Evolutionary conservation across 768 basidiomycete species (phyloP).

Genomic region (Jaapia argillacea): DNA sequence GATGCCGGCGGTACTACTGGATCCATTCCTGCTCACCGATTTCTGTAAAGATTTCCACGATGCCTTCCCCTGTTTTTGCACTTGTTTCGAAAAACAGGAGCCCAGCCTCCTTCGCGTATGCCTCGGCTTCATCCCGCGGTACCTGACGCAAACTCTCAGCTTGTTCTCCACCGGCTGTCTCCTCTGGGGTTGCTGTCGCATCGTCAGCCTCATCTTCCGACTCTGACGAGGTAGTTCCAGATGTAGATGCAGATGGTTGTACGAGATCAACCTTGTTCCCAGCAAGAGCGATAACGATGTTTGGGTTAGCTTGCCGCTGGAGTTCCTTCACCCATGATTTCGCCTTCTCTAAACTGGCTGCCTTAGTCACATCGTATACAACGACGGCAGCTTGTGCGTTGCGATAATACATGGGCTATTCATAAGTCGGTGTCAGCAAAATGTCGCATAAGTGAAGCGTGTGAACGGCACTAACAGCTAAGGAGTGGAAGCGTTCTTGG

Average conservation of each 20-base stretch:
- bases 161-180: constrained; percentile 38
- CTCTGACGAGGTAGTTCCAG: constrained; percentile 43
- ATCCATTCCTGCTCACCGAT: constrained; percentile 69
- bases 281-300: constrained; percentile 96
- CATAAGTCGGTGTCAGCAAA: constrained; percentile 5
- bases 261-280: constrained; percentile 97
- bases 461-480: constrained; percentile 53
- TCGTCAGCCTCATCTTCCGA: constrained; percentile 88
- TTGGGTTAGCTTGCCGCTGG: constrained; percentile 96
- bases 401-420: constrained; percentile 95
- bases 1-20: constrained; percentile 1
- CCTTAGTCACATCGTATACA: constrained; percentile 96
- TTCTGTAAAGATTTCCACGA: constrained; percentile 96
- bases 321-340: constrained; percentile 99
- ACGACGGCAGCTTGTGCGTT: constrained; percentile 98
- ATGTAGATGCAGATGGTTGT: constrained; percentile 40
- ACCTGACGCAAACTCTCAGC: constrained; percentile 81
- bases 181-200: constrained; percentile 79
- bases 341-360: constrained; percentile 92
- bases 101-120: constrained; percentile 92
- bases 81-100: constrained; percentile 95
- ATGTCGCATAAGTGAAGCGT: constrained; percentile 3
- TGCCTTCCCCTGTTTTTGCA: constrained; percentile 93
- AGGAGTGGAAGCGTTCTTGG: constrained; percentile 95
- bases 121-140: constrained; percentile 88